A percentile compares a stretch with the other conserved stretches of the same genome.
phyloP scores from a whole-genome alignment of 1,284 basidiomycete species.

The Mycena sp. region DNA sequence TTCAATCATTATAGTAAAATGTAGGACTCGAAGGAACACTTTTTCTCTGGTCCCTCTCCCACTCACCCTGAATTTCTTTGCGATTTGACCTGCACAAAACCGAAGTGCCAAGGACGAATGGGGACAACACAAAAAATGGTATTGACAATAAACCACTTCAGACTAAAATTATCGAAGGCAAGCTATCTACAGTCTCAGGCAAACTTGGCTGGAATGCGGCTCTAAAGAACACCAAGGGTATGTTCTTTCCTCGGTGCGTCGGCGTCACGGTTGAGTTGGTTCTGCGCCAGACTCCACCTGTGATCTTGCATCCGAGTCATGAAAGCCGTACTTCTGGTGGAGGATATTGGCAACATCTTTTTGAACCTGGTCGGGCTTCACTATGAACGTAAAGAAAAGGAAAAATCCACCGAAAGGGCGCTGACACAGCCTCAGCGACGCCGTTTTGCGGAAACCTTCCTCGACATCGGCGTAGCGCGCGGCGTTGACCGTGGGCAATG shows the following conservation, averaged over 20 bases:
- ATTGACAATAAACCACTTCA: no score
- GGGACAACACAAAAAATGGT: background rate
- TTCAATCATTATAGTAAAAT: background rate
- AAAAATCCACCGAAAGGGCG: no score
- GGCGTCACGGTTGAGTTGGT: no score
- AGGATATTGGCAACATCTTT: no score
- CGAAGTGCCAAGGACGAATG: background rate
- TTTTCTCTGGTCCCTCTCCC: background rate
- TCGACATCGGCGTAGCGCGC: background rate
- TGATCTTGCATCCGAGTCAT: background rate
- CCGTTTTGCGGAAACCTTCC: background rate
- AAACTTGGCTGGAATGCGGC: no score
- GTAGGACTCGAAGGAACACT: background rate
- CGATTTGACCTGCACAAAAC: background rate
- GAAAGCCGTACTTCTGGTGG: background rate
- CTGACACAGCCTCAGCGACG: background rate
- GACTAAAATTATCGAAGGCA: no score
- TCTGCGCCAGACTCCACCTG: background rate
- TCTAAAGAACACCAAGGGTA: no score
- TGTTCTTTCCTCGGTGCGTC: no score
- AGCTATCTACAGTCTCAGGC: no score
- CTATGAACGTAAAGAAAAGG: no score
- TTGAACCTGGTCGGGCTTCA: no score
- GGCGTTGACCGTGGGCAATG: background rate
- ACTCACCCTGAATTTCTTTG: background rate